Evolutionary conservation across 2,329 filamentous ascomycete genomes (phyloP).

Genomic region (Colletotrichum sublineola): DNA sequence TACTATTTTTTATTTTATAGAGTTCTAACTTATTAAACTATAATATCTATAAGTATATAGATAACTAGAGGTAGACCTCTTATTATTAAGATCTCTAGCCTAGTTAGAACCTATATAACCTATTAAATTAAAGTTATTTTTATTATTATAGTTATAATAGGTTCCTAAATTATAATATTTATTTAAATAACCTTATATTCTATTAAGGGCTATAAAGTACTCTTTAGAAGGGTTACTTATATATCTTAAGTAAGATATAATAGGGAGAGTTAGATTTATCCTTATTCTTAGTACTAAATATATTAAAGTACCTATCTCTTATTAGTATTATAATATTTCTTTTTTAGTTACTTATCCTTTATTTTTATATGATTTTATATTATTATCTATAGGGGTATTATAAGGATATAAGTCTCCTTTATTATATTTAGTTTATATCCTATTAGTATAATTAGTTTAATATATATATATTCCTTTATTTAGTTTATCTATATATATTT

Average conservation of each 20-base stretch:
- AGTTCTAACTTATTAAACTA: constrained; percentile 3
- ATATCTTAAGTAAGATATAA: background rate
- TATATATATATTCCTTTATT: background rate
- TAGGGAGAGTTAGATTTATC: background rate
- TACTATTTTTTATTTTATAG: background rate
- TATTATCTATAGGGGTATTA: background rate
- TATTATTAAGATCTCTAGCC: background rate
- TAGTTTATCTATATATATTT: background rate
- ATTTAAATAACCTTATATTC: constrained; percentile 2
- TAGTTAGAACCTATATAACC: background rate
- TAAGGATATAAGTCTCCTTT: background rate
- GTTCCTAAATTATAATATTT: background rate
- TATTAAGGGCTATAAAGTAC: background rate
- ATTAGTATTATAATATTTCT: background rate
- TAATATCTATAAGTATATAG: background rate
- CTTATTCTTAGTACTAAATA: background rate
- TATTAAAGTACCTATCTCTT: background rate
- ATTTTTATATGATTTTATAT: background rate
- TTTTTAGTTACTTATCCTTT: background rate
- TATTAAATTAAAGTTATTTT: background rate
- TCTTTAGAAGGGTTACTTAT: background rate
- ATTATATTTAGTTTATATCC: background rate
- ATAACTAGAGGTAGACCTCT: background rate
- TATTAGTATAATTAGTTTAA: background rate
- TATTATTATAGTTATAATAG: background rate